Base-by-base conservation (phyloP, 177 flowering plant species). In the Tripterygium wilfordii region DNA sequence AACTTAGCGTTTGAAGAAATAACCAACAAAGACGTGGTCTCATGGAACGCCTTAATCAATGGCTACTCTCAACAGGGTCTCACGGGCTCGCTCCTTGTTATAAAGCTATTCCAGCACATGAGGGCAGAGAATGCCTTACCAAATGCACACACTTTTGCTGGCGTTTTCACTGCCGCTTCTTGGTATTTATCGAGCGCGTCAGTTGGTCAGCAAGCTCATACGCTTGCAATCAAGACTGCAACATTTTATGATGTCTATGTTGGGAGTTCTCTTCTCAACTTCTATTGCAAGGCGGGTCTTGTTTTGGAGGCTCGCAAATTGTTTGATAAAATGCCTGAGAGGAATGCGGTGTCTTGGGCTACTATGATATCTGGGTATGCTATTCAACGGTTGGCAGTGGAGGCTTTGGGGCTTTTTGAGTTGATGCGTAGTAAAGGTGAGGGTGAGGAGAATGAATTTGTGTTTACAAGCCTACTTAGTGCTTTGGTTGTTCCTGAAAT, bases 281-380 rank as follows among this genome's bases (percentile, higher is more conserved):
- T 82, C 77, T 86, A 86, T 30, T 78, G 95, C 21, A 86, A 89
- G 40, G 38, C 54, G 19, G 92, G 86, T 7, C 45, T 68, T 26
- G 17, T 80, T 12, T 23, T 0, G 3, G 85, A 82, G 1, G 92
- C 75, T 5, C 77, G 78, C 1, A 60, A 62, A 37, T 49, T 82
- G 76, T 87, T 87, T 54, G 89, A 81, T 53, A 57, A 51, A 70
- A 82, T 85, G 87, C 74, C 80, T 16, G 62, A 69, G 42, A 78
- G 81, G 53, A 88, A 82, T 56, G 56, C 79, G 0, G 81, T 86
- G 51, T 60, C 94, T 8, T 89, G 95, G 95, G 70, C 82, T 15
- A 64, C 88, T 1, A 74, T 89, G 81, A 63, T 86, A 51, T 86
- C 95, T 46, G 97, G 95, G 38, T 86, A 83, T 53, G 83, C 90